Conservation (phyloP, 2,329 filamentous ascomycete species). For the Arthrobotrys sinensis region DNA sequence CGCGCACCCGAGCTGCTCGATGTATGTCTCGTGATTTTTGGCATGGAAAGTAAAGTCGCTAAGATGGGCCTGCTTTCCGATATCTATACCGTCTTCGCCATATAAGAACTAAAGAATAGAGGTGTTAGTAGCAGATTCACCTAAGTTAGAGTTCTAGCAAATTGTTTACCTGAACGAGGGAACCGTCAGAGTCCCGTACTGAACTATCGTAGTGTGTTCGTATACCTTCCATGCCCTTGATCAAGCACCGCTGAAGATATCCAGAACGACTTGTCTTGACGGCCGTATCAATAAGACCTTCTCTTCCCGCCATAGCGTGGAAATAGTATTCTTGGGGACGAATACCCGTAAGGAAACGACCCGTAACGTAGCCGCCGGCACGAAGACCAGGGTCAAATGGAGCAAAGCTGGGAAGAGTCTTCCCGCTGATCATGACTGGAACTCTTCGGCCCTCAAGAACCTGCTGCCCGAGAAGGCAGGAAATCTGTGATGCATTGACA, state of each 20-base stretch:
- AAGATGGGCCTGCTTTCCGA: constrained; percentile 93
- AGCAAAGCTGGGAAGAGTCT: constrained; percentile 93
- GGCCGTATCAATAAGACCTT: constrained; percentile 98
- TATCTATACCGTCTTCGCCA: constrained; percentile 94
- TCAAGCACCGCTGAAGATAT: constrained; percentile 94
- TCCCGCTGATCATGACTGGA: constrained; percentile 97
- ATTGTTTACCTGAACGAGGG: constrained; percentile 76
- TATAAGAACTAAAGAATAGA: constrained; percentile 80
- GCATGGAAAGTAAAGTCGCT: constrained; percentile 91
- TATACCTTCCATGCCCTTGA: constrained; percentile 98
- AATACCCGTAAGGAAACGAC: constrained; percentile 97
- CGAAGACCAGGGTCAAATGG: constrained; percentile 90
- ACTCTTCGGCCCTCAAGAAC: constrained; percentile 95
- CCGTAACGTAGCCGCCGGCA: constrained; percentile 92
- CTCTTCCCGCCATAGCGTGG: constrained; percentile 98
- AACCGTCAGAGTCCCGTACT: constrained; percentile 93
- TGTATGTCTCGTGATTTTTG: constrained; percentile 85
- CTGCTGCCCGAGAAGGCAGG: constrained; percentile 96
- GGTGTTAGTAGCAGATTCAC: neutral
- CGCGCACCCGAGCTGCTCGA: constrained; percentile 74
- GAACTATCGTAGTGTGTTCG: constrained; percentile 93
- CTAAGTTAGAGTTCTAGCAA: neutral
- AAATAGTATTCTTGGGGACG: constrained; percentile 99
- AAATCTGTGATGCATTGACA: constrained; percentile 98
- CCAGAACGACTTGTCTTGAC: constrained; percentile 98